Conservation (phyloP, 192 early-diverging fungal genomes). For the Coemansia sp. region DNA sequence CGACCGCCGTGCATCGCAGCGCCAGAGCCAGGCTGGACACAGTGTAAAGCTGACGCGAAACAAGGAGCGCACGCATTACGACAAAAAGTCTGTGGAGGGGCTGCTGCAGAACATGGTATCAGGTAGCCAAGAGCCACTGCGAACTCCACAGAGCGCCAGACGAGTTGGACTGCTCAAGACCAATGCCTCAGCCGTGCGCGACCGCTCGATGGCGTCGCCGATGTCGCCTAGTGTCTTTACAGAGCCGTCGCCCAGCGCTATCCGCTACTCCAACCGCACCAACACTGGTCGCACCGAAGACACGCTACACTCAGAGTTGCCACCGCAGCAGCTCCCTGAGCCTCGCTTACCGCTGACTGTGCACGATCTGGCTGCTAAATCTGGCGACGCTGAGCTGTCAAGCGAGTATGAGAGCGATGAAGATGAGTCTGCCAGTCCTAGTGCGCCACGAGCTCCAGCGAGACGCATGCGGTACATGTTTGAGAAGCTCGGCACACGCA, state of each 20-base stretch:
- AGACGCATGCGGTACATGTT: slow-evolving; percentile 55
- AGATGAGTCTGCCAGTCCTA: not conserved
- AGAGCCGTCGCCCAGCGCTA: slow-evolving; percentile 48
- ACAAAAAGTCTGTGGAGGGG: slow-evolving; percentile 47
- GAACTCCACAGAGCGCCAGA: slow-evolving; percentile 38
- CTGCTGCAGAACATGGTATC: slow-evolving; percentile 48
- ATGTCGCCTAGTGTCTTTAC: slow-evolving; percentile 51
- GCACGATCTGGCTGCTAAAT: slow-evolving; percentile 7
- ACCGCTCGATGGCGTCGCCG: slow-evolving; percentile 23
- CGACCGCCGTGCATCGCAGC: slow-evolving; percentile 36
- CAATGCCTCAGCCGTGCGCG: slow-evolving; percentile 8
- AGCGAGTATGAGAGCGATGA: slow-evolving; percentile 31
- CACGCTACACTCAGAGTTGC: slow-evolving; percentile 29
- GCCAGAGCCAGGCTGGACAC: slow-evolving; percentile 16
- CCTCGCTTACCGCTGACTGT: slow-evolving; percentile 8
- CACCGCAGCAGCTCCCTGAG: slow-evolving; percentile 17
- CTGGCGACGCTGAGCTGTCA: not conserved
- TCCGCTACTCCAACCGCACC: slow-evolving; percentile 38
- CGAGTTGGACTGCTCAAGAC: slow-evolving; percentile 35
- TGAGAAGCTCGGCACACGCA: slow-evolving; percentile 39
- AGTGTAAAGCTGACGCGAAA: slow-evolving; percentile 36
- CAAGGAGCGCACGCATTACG: slow-evolving; percentile 45
- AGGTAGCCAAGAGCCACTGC: slow-evolving; percentile 26
- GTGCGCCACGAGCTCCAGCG: slow-evolving; percentile 4
- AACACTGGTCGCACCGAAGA: slow-evolving; percentile 43